Evolutionary conservation across 2,329 filamentous ascomycete species (phyloP).

Genomic region (Aspergillus jensenii): DNA sequence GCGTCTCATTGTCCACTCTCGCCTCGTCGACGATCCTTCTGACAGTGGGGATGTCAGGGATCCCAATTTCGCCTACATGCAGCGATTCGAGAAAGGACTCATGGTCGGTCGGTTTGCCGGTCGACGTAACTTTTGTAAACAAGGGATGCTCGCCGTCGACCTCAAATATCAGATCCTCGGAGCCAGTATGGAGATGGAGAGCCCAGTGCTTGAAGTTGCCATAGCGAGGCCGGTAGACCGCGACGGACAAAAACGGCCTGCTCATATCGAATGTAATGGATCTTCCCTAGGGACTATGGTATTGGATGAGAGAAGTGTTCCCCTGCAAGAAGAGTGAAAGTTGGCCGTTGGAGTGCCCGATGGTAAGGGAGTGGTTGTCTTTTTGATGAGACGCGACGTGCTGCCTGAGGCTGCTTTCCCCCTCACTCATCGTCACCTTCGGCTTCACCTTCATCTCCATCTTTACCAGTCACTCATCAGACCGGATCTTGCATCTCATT

Average conservation of each 20-base stretch:
- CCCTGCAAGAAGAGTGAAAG: no score
- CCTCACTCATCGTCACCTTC: not conserved
- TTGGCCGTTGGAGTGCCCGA: not conserved
- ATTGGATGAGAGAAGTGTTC: not conserved
- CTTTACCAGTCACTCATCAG: no score
- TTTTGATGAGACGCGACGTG: not conserved
- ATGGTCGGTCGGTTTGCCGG: constrained; percentile 11
- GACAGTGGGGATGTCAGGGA: constrained; percentile 11
- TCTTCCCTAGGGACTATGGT: not conserved
- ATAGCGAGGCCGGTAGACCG: constrained; percentile 16
- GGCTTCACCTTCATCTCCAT: not conserved
- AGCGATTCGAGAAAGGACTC: constrained; percentile 12
- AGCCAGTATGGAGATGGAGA: constrained; percentile 18
- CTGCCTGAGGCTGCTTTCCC: not conserved
- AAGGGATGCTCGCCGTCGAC: constrained; percentile 22
- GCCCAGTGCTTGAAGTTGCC: constrained; percentile 26
- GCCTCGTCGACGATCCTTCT: constrained; percentile 11
- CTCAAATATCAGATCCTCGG: constrained; percentile 19
- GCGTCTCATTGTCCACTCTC: constrained; percentile 21
- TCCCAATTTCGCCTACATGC: constrained; percentile 13
- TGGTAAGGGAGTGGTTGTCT: not conserved
- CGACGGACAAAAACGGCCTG: constrained; percentile 7
- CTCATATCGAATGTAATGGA: not conserved
- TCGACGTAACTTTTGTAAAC: constrained; percentile 14
- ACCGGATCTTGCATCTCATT: no score